phyloP scores from a whole-genome alignment of 805 yeast species.

The Starmerella cellae region DNA sequence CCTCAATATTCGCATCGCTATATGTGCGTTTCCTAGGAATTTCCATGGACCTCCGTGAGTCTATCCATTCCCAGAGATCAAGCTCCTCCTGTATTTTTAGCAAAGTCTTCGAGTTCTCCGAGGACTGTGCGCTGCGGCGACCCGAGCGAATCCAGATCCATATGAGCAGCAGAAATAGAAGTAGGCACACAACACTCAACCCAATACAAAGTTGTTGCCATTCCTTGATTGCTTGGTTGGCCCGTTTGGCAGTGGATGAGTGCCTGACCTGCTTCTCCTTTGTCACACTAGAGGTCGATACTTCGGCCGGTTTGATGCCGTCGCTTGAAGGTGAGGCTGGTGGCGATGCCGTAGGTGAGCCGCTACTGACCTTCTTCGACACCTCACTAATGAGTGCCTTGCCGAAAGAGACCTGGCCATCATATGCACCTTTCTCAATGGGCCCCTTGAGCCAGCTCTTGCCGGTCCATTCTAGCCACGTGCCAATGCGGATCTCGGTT shows the following conservation, averaged over 20 bases:
- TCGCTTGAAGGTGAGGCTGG: neutral
- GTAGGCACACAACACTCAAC: constrained; percentile 7
- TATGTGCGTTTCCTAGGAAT: constrained; percentile 16
- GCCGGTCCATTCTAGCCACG: constrained; percentile 74
- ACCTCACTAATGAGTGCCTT: constrained; percentile 36
- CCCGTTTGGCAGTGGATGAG: constrained; percentile 12
- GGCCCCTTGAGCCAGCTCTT: constrained; percentile 84
- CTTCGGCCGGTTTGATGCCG: constrained; percentile 9
- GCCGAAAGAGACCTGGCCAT: constrained; percentile 63
- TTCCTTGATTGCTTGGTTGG: constrained; percentile 16
- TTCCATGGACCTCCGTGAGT: constrained; percentile 28
- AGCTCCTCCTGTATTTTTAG: constrained; percentile 39
- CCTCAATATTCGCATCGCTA: constrained; percentile 14
- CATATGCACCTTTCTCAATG: constrained; percentile 68
- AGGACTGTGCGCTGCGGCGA: neutral
- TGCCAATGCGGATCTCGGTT: constrained; percentile 54
- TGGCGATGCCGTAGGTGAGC: neutral
- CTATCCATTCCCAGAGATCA: constrained; percentile 63
- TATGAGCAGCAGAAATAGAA: constrained; percentile 12
- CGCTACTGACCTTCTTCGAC: constrained; percentile 5
- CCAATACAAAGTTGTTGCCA: constrained; percentile 14
- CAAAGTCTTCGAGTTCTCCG: constrained; percentile 16
- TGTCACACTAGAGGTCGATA: neutral
- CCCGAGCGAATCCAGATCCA: constrained; percentile 1
- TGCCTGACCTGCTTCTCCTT: constrained; percentile 8